Conservation (phyloP, 2,329 filamentous ascomycete genomes). For the Fusarium subtropicale region DNA sequence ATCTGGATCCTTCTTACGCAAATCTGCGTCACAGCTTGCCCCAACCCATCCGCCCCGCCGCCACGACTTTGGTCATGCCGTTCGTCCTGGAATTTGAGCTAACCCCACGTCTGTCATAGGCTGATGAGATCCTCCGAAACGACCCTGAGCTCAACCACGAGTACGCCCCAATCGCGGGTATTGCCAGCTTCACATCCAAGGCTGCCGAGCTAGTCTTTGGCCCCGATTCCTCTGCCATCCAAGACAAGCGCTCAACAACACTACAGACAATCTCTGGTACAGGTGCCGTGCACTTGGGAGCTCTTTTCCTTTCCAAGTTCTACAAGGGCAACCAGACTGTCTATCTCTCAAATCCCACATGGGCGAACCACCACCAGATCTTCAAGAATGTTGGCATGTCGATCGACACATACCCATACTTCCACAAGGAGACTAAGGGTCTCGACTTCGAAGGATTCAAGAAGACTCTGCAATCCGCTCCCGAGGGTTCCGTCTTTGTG, state of each 20-base stretch:
- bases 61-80: slow-evolving; percentile 14
- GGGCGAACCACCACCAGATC: slow-evolving; percentile 99
- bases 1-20: slow-evolving; percentile 28
- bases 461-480: slow-evolving; percentile 74
- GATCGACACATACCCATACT: slow-evolving; percentile 91
- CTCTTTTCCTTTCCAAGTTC: slow-evolving; percentile 93
- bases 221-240: slow-evolving; percentile 80
- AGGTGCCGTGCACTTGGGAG: slow-evolving; percentile 92
- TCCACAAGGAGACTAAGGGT: slow-evolving; percentile 86
- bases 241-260: slow-evolving; percentile 83
- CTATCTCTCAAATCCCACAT: slow-evolving; percentile 95
- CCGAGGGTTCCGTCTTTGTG: slow-evolving; percentile 85
- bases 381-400: slow-evolving; percentile 88
- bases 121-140: slow-evolving; percentile 87
- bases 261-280: slow-evolving; percentile 98
- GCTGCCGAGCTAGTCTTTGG: slow-evolving; percentile 93
- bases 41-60: slow-evolving; percentile 31
- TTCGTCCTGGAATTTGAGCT: slow-evolving; percentile 34
- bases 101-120: slow-evolving; percentile 65
- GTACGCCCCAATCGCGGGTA: slow-evolving; percentile 95
- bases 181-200: slow-evolving; percentile 85
- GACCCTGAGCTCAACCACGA: slow-evolving; percentile 96
- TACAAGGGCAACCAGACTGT: slow-evolving; percentile 79
- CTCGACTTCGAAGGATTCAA: slow-evolving; percentile 94
- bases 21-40: slow-evolving; percentile 31